Base-by-base conservation (phyloP, 73 alveolate genomes). In the Paramecium tetraurelia region DNA sequence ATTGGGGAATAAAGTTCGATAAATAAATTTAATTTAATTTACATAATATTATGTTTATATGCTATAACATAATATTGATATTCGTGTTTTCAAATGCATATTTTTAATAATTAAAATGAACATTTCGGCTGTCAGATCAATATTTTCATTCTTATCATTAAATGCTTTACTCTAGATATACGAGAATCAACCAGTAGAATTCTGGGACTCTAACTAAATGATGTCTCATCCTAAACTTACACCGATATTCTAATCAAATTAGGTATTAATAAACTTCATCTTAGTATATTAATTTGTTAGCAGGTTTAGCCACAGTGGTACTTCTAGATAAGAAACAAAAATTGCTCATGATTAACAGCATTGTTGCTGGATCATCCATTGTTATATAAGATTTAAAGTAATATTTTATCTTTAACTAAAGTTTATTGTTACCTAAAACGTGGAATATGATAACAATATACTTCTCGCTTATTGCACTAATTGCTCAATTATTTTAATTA, bases 101-200 rank as follows among this genome's bases (percentile, higher is more conserved):
- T 70, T 24, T 70, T 70, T 31, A 21, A 31, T 29, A 70, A 29
- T 70, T 10, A 70, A 70, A 59, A 59, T 70, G 85, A 22, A 29
- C 24, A 44, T 31, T 31, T 70, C 58, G 16, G 24, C 46, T 29
- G 31, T 70, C 5, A 70, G 85, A 70, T 22, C 85, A 70, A 31
- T 38, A 22, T 44, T 70, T 70, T 70, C 85, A 70, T 33, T 70
- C 14, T 18, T 70, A 20, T 22, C 85, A 31, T 38, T 70, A 24
- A 70, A 70, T 70, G 85, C 85, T 70, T 33, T 70, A 11, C 53
- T 70, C 5, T 31, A 27, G 14, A 70, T 14, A 8, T 70, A 70
- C 29, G 85, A 70, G 31, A 70, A 29, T 22, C 53, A 70, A 20
- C 85, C 85, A 31, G 24, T 70, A 70, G 85, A 70, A 70, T 70